These are phyloP conservation scores for Trichoderma citrinoviride DNA, from an alignment of 2,329 filamentous ascomycete genomes.

Conservation along the genomic window DNA sequence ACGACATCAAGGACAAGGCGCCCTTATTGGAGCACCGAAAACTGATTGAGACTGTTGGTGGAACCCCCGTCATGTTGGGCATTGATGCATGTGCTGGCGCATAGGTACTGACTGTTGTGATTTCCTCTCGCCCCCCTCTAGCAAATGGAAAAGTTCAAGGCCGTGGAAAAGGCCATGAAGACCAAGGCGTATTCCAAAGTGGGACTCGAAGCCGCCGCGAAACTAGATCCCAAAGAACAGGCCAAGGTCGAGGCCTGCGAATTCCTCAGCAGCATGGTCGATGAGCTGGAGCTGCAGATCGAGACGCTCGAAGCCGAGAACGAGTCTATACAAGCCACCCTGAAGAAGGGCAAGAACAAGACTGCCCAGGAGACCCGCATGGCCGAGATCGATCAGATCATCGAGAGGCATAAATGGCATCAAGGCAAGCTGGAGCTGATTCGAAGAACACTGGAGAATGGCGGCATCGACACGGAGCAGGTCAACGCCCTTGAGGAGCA, in stretches of 20 bases:
- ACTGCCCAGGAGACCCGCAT: slow-evolving; percentile 80
- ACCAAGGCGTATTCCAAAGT: slow-evolving; percentile 99
- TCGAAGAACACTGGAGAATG: slow-evolving; percentile 86
- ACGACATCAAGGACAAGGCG: slow-evolving; percentile 99
- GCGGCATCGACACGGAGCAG: slow-evolving; percentile 80
- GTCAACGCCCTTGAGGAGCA: slow-evolving; percentile 86
- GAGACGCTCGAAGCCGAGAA: slow-evolving; percentile 88
- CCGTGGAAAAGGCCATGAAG: slow-evolving; percentile 99
- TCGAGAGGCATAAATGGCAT: slow-evolving; percentile 96
- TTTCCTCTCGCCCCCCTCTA: slow-evolving; percentile 38
- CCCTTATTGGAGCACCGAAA: slow-evolving; percentile 90
- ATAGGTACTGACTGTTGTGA: slow-evolving; percentile 3
- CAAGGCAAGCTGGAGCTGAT: slow-evolving; percentile 89
- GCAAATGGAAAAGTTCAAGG: slow-evolving; percentile 99
- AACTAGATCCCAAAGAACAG: slow-evolving; percentile 96
- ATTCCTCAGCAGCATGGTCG: slow-evolving; percentile 82
- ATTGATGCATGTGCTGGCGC: slow-evolving; percentile 16
- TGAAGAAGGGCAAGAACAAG: slow-evolving; percentile 95
- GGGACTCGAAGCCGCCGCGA: slow-evolving; percentile 84
- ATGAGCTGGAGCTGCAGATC: slow-evolving; percentile 90
- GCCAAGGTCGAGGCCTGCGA: slow-evolving; percentile 86
- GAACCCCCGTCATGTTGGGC: slow-evolving; percentile 22
- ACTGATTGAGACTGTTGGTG: slow-evolving; percentile 89
- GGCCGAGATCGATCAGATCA: slow-evolving; percentile 76
- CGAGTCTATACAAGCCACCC: slow-evolving; percentile 78